Evolutionary conservation across 2,329 filamentous ascomycete genomes (phyloP).

Genomic region (Plectosphaerella cucumerina): DNA sequence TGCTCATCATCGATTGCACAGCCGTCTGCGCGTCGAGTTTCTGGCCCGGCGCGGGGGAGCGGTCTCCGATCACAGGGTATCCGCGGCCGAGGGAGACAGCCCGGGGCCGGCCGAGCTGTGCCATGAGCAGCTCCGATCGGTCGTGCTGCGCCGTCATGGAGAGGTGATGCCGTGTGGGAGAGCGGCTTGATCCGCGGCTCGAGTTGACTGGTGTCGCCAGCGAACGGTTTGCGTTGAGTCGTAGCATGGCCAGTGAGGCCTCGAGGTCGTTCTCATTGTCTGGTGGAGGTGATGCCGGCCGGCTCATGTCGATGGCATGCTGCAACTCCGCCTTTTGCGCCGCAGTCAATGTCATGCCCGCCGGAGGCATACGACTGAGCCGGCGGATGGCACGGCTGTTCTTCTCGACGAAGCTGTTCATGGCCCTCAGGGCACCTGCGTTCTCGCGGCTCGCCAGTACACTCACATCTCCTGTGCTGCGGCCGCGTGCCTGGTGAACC

Average conservation of each 20-base stretch:
- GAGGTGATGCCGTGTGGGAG: constrained; percentile 9
- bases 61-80: too few relatives aligned
- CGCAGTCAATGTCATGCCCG: too few relatives aligned
- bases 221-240: constrained; percentile 13
- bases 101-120: too few relatives aligned
- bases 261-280: constrained; percentile 18
- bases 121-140: too few relatives aligned
- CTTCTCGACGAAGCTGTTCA: constrained; percentile 38
- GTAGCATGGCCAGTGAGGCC: constrained; percentile 24
- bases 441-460: constrained; percentile 36
- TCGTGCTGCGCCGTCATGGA: too few relatives aligned
- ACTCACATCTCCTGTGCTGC: constrained; percentile 22
- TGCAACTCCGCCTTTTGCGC: too few relatives aligned
- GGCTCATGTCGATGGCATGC: too few relatives aligned
- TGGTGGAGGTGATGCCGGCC: neutral
- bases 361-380: constrained; percentile 29
- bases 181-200: constrained; percentile 25
- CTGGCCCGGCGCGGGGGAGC: too few relatives aligned
- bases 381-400: constrained; percentile 38
- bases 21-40: too few relatives aligned
- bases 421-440: constrained; percentile 35
- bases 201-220: constrained; percentile 23
- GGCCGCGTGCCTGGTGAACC: constrained; percentile 37
- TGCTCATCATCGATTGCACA: too few relatives aligned
- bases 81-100: too few relatives aligned